Evolutionary conservation across 345 rosid genomes (phyloP).

Genomic region (Combretum micranthum): DNA sequence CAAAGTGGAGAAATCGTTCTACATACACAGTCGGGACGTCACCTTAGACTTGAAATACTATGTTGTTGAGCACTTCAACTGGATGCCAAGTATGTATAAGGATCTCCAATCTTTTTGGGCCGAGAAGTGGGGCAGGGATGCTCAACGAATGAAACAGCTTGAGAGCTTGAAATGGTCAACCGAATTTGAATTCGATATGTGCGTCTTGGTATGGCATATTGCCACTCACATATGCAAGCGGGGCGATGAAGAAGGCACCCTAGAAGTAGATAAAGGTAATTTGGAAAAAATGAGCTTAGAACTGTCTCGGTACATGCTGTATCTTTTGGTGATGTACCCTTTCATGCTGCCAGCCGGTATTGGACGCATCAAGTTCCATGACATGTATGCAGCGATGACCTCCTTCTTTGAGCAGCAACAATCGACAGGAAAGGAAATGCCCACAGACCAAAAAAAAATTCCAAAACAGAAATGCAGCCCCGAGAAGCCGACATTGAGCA

Average conservation of each 20-base stretch:
- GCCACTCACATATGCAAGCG: constrained; percentile 8
- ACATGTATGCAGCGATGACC: constrained; percentile 3
- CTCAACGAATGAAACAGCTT: background rate
- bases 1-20: background rate
- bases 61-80: no score
- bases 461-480: no score
- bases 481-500: background rate
- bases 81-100: no score
- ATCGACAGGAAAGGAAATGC: no score
- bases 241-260: no score
- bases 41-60: no score
- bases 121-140: background rate
- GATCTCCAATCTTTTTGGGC: background rate
- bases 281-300: background rate
- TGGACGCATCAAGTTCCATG: constrained; percentile 4
- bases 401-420: background rate
- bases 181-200: constrained; percentile 4
- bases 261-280: background rate
- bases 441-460: no score
- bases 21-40: background rate
- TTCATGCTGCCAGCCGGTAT: constrained; percentile 6
- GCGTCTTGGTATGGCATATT: constrained; percentile 6
- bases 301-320: constrained; percentile 8
- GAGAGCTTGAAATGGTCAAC: constrained; percentile 3
- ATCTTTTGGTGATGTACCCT: constrained; percentile 6